These are phyloP conservation scores for Huntiella decipiens DNA, from an alignment of 2,329 filamentous ascomycete species.

Conservation along the genomic window DNA sequence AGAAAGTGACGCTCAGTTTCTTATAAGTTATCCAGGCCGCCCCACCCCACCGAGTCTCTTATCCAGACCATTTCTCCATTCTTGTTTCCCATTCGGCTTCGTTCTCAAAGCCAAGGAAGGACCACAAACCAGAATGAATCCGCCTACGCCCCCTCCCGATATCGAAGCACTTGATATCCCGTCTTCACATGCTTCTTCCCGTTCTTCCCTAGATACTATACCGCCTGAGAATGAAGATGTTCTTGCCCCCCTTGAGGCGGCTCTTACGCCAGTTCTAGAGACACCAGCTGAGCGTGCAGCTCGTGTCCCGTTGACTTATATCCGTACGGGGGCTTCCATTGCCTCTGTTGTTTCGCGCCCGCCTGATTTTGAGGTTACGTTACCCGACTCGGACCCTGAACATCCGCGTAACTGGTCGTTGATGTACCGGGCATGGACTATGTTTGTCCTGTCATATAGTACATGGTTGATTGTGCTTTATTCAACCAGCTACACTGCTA, in stretches of 20 bases:
- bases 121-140: too few relatives aligned
- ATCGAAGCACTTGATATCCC: too few relatives aligned
- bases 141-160: too few relatives aligned
- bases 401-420: slow-evolving; percentile 53
- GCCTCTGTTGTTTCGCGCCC: slow-evolving; percentile 25
- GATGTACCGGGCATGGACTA: slow-evolving; percentile 24
- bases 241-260: slow-evolving; percentile 21
- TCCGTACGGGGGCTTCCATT: slow-evolving; percentile 24
- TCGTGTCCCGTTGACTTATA: slow-evolving; percentile 27
- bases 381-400: slow-evolving; percentile 40
- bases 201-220: background rate
- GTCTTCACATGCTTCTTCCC: too few relatives aligned
- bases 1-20: too few relatives aligned
- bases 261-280: slow-evolving; percentile 20
- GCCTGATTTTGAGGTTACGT: slow-evolving; percentile 55
- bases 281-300: slow-evolving; percentile 22
- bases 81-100: too few relatives aligned
- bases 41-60: too few relatives aligned
- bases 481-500: slow-evolving; percentile 61
- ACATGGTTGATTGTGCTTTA: slow-evolving; percentile 44
- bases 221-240: slow-evolving; percentile 13
- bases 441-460: slow-evolving; percentile 26
- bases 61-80: too few relatives aligned
- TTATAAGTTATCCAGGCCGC: too few relatives aligned
- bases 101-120: too few relatives aligned